phyloP scores from a whole-genome alignment of 2,329 filamentous ascomycete species.

The Xylariaceae sp. region DNA sequence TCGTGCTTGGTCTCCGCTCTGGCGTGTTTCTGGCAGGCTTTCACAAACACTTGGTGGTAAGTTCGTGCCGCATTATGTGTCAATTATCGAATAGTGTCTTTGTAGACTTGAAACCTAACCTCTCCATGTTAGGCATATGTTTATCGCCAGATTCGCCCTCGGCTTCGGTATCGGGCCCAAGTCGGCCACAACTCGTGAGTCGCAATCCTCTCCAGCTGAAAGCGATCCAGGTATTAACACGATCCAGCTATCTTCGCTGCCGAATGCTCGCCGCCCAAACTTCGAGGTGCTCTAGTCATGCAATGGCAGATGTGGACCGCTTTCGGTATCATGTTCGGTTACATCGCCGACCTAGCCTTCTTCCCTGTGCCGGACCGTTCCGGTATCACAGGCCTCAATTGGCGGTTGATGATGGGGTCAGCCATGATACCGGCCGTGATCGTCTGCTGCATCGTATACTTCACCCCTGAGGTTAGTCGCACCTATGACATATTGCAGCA shows the following conservation, averaged over 20 bases:
- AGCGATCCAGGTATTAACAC: not conserved
- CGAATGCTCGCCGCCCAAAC: conserved; percentile 59
- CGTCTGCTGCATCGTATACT: conserved; percentile 50
- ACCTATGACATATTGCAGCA: too few species aligned
- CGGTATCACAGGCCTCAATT: conserved; percentile 54
- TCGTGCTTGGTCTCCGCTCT: conserved; percentile 58
- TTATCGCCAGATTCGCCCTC: conserved; percentile 64
- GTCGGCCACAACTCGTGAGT: conserved; percentile 55
- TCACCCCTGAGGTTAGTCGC: conserved; percentile 31
- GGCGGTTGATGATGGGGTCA: conserved; percentile 67
- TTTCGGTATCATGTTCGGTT: conserved; percentile 55
- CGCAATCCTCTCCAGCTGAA: not conserved
- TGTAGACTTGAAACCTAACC: conserved; percentile 25
- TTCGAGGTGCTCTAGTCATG: conserved; percentile 69
- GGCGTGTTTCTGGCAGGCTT: conserved; percentile 48
- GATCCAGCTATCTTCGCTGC: conserved; percentile 59
- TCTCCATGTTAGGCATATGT: conserved; percentile 48
- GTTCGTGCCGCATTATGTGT: not conserved
- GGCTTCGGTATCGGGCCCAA: conserved; percentile 70
- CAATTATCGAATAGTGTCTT: conserved; percentile 19
- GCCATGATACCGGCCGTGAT: conserved; percentile 59
- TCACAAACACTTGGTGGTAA: conserved; percentile 47
- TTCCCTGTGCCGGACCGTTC: conserved; percentile 48
- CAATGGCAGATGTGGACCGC: conserved; percentile 60
- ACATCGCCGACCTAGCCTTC: conserved; percentile 57